Percentiles rank a stretch among this genome's conserved stretches.
phyloP scores from a whole-genome alignment of 2,329 filamentous ascomycete genomes.

The Colletotrichum eleusines region DNA sequence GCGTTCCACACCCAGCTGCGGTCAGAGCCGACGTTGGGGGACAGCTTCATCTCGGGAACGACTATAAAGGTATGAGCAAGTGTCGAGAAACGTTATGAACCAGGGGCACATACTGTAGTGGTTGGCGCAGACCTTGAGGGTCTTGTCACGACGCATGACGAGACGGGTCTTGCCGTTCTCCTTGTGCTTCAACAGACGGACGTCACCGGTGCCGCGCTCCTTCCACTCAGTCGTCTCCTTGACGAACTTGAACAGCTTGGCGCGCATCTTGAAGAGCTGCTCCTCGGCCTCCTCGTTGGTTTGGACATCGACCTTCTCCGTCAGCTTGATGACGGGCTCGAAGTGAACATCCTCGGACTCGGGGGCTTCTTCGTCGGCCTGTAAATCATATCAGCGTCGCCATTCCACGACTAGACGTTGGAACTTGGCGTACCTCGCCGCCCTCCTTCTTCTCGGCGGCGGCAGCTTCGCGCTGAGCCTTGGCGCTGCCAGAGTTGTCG shows the following conservation, averaged over 20 bases:
- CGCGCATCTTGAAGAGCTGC: constrained; percentile 99
- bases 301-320: constrained; percentile 96
- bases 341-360: constrained; percentile 97
- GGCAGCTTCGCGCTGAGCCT: constrained; percentile 77
- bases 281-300: constrained; percentile 99
- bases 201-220: constrained; percentile 97
- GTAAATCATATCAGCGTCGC: constrained; percentile 27
- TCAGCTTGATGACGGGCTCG: constrained; percentile 95
- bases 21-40: constrained; percentile 97
- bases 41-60: constrained; percentile 98
- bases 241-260: constrained; percentile 99
- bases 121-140: constrained; percentile 99
- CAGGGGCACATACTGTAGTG: constrained; percentile 86
- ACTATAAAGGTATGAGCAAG: constrained; percentile 64
- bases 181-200: constrained; percentile 97
- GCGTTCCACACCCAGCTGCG: constrained; percentile 99
- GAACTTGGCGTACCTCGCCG: constrained; percentile 60
- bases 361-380: constrained; percentile 80
- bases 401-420: background rate
- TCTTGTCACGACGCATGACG: constrained; percentile 99
- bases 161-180: constrained; percentile 97
- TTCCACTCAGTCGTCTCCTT: constrained; percentile 96
- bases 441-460: constrained; percentile 67
- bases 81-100: too few species aligned
- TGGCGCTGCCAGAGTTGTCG: constrained; percentile 90